Conservation (phyloP, 2,329 filamentous ascomycete species). For the Trichoderma arundinaceum region DNA sequence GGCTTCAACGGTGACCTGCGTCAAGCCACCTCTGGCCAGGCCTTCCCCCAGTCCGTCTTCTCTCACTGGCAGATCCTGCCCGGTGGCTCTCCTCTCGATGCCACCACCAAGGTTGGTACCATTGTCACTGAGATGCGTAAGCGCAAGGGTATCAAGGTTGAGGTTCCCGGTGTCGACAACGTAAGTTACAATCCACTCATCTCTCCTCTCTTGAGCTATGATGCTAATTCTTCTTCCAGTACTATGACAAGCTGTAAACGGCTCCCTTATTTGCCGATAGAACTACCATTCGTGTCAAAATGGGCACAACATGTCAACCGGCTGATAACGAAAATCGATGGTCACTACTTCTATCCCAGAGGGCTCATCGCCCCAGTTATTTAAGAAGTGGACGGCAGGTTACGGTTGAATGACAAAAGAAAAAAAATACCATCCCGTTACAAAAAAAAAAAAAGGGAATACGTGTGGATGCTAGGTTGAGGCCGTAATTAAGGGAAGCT, state of each 20-base stretch:
- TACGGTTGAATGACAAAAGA: slow-evolving; percentile 40
- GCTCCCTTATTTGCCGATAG: slow-evolving; percentile 52
- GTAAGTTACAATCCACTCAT: slow-evolving; percentile 64
- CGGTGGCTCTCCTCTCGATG: slow-evolving; percentile 89
- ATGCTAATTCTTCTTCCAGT: slow-evolving; percentile 57
- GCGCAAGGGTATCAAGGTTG: slow-evolving; percentile 99
- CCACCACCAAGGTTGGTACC: slow-evolving; percentile 78
- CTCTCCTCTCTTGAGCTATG: background rate
- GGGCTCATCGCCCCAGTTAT: slow-evolving; percentile 32
- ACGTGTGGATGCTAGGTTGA: slow-evolving; percentile 44
- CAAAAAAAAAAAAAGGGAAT: slow-evolving; percentile 43
- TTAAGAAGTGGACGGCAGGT: slow-evolving; percentile 35
- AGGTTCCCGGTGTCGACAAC: slow-evolving; percentile 92
- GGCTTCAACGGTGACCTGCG: slow-evolving; percentile 99
- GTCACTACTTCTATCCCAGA: slow-evolving; percentile 39
- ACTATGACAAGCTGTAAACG: slow-evolving; percentile 98
- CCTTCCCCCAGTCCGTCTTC: slow-evolving; percentile 98
- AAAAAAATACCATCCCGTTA: slow-evolving; percentile 35
- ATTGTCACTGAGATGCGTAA: slow-evolving; percentile 92
- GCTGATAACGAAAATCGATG: slow-evolving; percentile 44
- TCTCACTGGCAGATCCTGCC: slow-evolving; percentile 98
- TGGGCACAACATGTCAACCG: slow-evolving; percentile 51
- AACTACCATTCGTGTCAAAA: slow-evolving; percentile 52
- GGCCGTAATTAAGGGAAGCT: slow-evolving; percentile 48
- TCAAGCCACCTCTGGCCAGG: slow-evolving; percentile 90